Conservation (phyloP, 495 filamentous ascomycete genomes). For the Podospora pseudoanserina region DNA sequence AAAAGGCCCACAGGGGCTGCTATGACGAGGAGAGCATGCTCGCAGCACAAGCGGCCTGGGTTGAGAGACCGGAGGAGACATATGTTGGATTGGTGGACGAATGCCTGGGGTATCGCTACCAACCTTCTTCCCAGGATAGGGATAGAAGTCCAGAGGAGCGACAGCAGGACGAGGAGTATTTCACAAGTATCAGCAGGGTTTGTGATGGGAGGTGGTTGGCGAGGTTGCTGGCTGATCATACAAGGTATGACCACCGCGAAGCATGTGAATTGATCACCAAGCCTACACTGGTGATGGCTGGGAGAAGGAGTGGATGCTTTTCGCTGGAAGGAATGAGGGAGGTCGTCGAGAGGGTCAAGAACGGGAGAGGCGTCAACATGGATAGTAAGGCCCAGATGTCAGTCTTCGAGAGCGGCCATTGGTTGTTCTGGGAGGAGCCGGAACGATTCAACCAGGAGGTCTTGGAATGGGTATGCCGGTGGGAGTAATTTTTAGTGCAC, state of each 20-base stretch:
- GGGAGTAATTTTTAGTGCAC: neutral
- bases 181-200: conserved; percentile 32
- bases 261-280: conserved; percentile 34
- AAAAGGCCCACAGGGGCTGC: conserved; percentile 35
- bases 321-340: conserved; percentile 39
- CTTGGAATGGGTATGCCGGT: conserved; percentile 30
- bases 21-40: conserved; percentile 37
- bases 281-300: conserved; percentile 39
- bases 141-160: conserved; percentile 18
- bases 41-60: conserved; percentile 37
- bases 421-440: conserved; percentile 48
- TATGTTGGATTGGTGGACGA: conserved; percentile 34
- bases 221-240: conserved; percentile 45
- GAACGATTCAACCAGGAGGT: conserved; percentile 39
- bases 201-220: conserved; percentile 44
- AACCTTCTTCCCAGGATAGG: conserved; percentile 17
- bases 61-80: conserved; percentile 21
- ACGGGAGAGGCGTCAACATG: neutral
- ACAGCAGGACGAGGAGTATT: conserved; percentile 39
- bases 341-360: conserved; percentile 33
- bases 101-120: conserved; percentile 41
- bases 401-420: conserved; percentile 43
- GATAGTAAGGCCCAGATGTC: conserved; percentile 28
- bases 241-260: conserved; percentile 45
- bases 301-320: conserved; percentile 43